Conservation (phyloP, 805 yeast genomes). For the Suhomyces canberraensis region DNA sequence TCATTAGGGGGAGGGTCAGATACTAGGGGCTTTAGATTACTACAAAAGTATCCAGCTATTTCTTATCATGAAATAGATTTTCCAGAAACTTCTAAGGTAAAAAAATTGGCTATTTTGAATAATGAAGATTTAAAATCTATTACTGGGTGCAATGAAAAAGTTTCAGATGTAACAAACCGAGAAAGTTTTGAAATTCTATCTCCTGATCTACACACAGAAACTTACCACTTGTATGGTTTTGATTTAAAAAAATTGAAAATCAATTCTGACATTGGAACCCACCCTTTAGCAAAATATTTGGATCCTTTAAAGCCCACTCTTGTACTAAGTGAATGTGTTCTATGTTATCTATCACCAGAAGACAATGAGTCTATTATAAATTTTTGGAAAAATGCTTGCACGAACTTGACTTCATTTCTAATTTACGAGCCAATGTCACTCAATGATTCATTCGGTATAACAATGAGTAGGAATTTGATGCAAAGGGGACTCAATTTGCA, state of each 20-base stretch:
- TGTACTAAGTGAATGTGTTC: conserved; percentile 69
- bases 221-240: conserved; percentile 51
- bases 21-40: conserved; percentile 56
- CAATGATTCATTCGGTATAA: conserved; percentile 59
- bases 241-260: conserved; percentile 46
- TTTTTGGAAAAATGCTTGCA: conserved; percentile 35
- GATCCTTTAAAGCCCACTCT: conserved; percentile 50
- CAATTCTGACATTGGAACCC: conserved; percentile 3
- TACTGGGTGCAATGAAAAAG: conserved; percentile 16
- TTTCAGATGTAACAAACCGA: conserved; percentile 11
- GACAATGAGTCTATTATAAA: conserved; percentile 45
- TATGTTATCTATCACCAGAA: conserved; percentile 61
- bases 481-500: conserved; percentile 62
- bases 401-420: conserved; percentile 26
- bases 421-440: conserved; percentile 73
- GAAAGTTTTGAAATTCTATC: conserved; percentile 21
- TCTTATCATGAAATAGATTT: conserved; percentile 65
- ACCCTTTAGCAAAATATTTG: conserved; percentile 17
- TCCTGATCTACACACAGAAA: conserved; percentile 31
- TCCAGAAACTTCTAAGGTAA: conserved; percentile 48
- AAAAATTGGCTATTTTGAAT: conserved; percentile 45
- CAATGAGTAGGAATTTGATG: conserved; percentile 62
- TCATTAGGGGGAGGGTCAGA: conserved; percentile 84
- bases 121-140: conserved; percentile 24
- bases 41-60: conserved; percentile 31